Evolutionary conservation across 148 eudicot species (phyloP).

Genomic region (Nepenthes mirabilis): DNA sequence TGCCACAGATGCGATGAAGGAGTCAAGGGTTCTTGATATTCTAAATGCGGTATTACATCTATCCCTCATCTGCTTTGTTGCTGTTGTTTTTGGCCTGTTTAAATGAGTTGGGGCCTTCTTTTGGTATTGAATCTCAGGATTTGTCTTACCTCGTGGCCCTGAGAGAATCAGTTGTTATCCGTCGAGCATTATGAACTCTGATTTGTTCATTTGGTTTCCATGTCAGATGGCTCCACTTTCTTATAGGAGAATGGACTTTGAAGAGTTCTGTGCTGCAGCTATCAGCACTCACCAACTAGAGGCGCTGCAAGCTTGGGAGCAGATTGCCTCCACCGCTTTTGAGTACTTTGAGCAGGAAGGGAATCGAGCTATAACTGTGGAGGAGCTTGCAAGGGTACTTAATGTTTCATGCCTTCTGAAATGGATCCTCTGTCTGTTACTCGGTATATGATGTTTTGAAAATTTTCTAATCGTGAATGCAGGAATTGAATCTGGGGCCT

Average conservation of each 20-base stretch:
- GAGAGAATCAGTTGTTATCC: neutral
- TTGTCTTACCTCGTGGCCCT: neutral
- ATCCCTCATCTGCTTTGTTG: neutral
- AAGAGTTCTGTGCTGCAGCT: slow-evolving; percentile 66
- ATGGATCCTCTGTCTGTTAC: neutral
- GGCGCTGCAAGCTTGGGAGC: slow-evolving; percentile 51
- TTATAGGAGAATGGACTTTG: slow-evolving; percentile 51
- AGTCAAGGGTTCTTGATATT: slow-evolving; percentile 55
- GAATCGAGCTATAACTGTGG: slow-evolving; percentile 43
- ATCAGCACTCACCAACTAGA: slow-evolving; percentile 55
- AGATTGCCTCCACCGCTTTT: slow-evolving; percentile 41
- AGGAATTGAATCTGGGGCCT: slow-evolving; percentile 57
- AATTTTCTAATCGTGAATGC: slow-evolving; percentile 5
- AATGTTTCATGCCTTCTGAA: neutral
- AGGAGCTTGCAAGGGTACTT: slow-evolving; percentile 54
- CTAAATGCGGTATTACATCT: slow-evolving; percentile 26
- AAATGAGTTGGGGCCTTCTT: too few species aligned
- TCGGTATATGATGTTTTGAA: neutral
- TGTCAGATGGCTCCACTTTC: slow-evolving; percentile 56
- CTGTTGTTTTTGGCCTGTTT: neutral
- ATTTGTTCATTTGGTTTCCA: neutral
- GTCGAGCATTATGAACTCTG: neutral
- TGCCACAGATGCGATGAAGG: slow-evolving; percentile 63
- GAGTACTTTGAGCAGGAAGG: slow-evolving; percentile 52
- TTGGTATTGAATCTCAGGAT: neutral